Base-by-base conservation (phyloP, 2,329 filamentous ascomycete genomes). In the Neonectria neomacrospora region DNA sequence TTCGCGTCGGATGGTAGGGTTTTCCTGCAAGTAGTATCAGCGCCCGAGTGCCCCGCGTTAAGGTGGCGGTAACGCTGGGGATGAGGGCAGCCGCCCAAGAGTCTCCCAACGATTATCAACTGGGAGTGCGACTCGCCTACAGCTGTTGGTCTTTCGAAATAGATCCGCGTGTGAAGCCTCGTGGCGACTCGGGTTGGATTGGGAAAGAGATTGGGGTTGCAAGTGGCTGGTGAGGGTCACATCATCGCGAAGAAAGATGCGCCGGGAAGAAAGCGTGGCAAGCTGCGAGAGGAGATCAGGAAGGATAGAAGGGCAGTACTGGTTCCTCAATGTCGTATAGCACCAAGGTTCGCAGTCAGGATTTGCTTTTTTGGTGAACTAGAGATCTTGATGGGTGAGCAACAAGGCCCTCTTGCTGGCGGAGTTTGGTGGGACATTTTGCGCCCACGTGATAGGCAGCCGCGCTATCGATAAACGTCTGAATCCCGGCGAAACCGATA, bases 361-460 rank as follows among this genome's bases (percentile, higher is more conserved):
- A 70, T 66, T 68, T 65, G 69, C 57, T 70, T 68, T 70, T 73
- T 58, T 69, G 57, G 67, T 73, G 67, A 73, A 57, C 69, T 53
- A 67, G 72, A 74, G 71, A 67, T 68, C 67, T 67, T 63, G 53
- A 72, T 63, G 61, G 66, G 60, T 69, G 65, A 72, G 63, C 58
- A 69, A 63, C 54, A 65, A 55, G 70, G 58, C 62, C 71, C 70
- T 73, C 62, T 69, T 64, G 64, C 60, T 57, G 65, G 69, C 72
- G 67, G 63, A 73, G 66, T 74, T 75, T 78, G 73, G 78, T 79
- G 78, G 78, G 77, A 79, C 74, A 77, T 71, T 75, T 74, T 78
- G 74, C 75, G 72, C 74, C 77, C 78, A 80, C 78, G 78, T 80
- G 78, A 80, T 79, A 77, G 75, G 74, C 63, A 68, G 65, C 52